Percentiles rank a stretch among this genome's conserved stretches.
phyloP scores from a whole-genome alignment of 768 basidiomycete genomes.

The Suillus variegatus region DNA sequence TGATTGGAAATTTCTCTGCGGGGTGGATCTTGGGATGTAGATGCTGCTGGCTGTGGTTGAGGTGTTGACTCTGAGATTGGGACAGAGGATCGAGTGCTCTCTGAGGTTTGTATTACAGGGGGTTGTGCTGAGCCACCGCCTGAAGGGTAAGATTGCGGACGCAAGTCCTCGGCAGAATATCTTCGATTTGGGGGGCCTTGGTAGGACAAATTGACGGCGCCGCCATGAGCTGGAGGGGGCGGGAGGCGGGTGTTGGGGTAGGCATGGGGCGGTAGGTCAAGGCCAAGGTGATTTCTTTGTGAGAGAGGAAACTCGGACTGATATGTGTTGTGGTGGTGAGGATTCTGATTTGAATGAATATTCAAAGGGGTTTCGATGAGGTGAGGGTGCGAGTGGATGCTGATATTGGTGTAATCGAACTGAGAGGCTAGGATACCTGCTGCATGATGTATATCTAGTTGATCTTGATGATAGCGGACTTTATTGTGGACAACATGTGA shows the following conservation, averaged over 20 bases:
- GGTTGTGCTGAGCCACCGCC: slow-evolving; percentile 35
- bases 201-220: slow-evolving; percentile 19
- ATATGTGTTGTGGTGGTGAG: slow-evolving; percentile 37
- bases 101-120: slow-evolving; percentile 21
- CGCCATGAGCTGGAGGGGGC: slow-evolving; percentile 28
- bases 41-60: slow-evolving; percentile 31
- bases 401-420: slow-evolving; percentile 49
- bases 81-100: slow-evolving; percentile 33
- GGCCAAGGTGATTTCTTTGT: slow-evolving; percentile 47
- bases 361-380: slow-evolving; percentile 48
- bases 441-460: slow-evolving; percentile 48
- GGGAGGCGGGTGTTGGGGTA: slow-evolving; percentile 45
- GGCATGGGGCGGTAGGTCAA: slow-evolving; percentile 44
- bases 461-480: slow-evolving; percentile 65
- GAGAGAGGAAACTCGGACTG: slow-evolving; percentile 42
- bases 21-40: slow-evolving; percentile 35
- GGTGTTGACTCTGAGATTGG: slow-evolving; percentile 47
- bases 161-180: slow-evolving; percentile 38
- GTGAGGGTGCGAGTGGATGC: slow-evolving; percentile 38
- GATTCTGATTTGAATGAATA: slow-evolving; percentile 37
- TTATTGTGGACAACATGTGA: slow-evolving; percentile 51
- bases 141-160: slow-evolving; percentile 39
- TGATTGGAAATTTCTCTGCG: slow-evolving; percentile 64
- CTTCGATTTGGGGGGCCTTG: slow-evolving; percentile 28
- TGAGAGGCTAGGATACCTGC: slow-evolving; percentile 49